phyloP scores from a whole-genome alignment of 2,329 filamentous ascomycete genomes.

The Aspergillus fischeri region DNA sequence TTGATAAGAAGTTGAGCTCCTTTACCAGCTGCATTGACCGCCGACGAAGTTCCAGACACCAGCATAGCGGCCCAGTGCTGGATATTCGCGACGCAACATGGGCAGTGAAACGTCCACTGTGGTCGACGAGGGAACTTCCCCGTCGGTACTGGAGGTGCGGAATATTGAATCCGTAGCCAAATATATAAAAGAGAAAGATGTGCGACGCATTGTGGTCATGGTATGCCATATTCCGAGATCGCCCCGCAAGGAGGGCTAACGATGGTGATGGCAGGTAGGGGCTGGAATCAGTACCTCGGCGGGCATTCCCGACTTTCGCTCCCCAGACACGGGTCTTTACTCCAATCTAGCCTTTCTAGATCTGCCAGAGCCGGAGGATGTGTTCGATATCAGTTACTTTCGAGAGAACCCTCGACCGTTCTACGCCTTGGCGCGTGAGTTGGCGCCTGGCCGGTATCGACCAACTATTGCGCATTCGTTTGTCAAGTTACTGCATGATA shows the following conservation, averaged over 20 bases:
- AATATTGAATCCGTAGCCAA: constrained; percentile 72
- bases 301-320: constrained; percentile 87
- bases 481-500: constrained; percentile 73
- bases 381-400: constrained; percentile 93
- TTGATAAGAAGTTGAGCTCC: not conserved
- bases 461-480: constrained; percentile 91
- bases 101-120: constrained; percentile 74
- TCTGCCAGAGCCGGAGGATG: constrained; percentile 83
- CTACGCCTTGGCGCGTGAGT: constrained; percentile 84
- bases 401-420: constrained; percentile 79
- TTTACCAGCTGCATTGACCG: constrained; percentile 15
- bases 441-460: constrained; percentile 84
- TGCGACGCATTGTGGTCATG: constrained; percentile 75
- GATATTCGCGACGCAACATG: constrained; percentile 52
- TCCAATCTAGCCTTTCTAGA: constrained; percentile 83
- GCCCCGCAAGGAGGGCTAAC: constrained; percentile 1
- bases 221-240: constrained; percentile 32
- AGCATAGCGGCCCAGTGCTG: constrained; percentile 12
- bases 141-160: constrained; percentile 64
- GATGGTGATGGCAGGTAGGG: constrained; percentile 54
- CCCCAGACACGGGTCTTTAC: constrained; percentile 88
- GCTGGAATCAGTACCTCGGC: constrained; percentile 64
- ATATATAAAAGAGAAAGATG: constrained; percentile 67
- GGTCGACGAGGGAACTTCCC: constrained; percentile 60
- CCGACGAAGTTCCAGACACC: constrained; percentile 20